Evolutionary conservation across 345 rosid species (phyloP).

Genomic region (Lumnitzera littorea): DNA sequence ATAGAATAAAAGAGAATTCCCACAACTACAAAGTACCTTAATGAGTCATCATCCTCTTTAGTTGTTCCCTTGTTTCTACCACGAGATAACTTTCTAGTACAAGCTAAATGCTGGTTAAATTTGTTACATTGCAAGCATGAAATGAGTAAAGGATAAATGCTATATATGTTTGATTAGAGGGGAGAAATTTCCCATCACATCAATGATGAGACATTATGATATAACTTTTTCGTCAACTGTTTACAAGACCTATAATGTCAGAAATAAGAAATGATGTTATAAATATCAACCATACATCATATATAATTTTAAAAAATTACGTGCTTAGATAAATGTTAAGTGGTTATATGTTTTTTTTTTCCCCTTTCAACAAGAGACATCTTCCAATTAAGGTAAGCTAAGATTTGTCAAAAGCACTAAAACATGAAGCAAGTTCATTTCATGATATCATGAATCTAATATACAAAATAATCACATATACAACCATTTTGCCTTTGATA

Average conservation of each 20-base stretch:
- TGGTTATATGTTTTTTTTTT: too few relatives aligned
- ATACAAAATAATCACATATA: too few relatives aligned
- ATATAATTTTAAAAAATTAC: too few relatives aligned
- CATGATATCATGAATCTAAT: too few relatives aligned
- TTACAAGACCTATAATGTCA: slow-evolving; percentile 43
- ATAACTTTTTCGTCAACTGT: slow-evolving; percentile 58
- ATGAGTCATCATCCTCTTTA: slow-evolving; percentile 55
- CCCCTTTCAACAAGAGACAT: too few relatives aligned
- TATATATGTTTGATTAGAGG: slow-evolving; percentile 82
- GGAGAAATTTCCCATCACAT: slow-evolving; percentile 96
- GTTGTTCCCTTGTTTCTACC: slow-evolving; percentile 49
- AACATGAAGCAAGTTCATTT: not conserved
- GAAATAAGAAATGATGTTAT: slow-evolving; percentile 4
- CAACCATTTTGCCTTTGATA: too few relatives aligned
- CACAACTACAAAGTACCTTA: slow-evolving; percentile 38
- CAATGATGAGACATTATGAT: slow-evolving; percentile 64
- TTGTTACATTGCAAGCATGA: not conserved
- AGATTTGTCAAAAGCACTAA: not conserved
- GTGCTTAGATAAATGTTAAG: too few relatives aligned
- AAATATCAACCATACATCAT: not conserved
- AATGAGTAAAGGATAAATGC: slow-evolving; percentile 10
- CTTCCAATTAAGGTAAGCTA: not conserved
- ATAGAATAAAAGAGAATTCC: slow-evolving; percentile 7
- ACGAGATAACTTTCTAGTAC: slow-evolving; percentile 36
- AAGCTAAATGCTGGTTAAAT: slow-evolving; percentile 1